Percentiles rank a stretch among this genome's conserved stretches.
phyloP scores from a whole-genome alignment of 257 asterid species.

The Mentha longifolia region DNA sequence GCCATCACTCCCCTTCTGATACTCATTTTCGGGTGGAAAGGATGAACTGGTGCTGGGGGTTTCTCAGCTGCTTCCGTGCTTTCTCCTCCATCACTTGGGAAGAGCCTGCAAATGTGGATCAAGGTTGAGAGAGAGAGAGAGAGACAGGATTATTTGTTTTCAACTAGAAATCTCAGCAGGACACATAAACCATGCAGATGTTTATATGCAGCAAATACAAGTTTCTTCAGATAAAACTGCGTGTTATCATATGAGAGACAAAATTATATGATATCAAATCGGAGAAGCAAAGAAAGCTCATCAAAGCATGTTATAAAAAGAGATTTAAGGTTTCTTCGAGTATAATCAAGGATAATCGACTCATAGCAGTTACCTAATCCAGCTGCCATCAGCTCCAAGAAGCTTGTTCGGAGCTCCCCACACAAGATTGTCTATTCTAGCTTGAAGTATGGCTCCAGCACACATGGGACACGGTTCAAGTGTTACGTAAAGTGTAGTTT shows the following conservation, averaged over 20 bases:
- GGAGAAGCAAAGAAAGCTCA: conserved; percentile 15
- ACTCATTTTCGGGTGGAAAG: conserved; percentile 86
- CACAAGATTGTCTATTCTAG: conserved; percentile 86
- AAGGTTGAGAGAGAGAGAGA: not conserved
- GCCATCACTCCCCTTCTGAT: conserved; percentile 77
- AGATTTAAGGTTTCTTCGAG: conserved; percentile 17
- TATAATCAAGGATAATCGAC: conserved; percentile 6
- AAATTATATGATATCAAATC: conserved; percentile 20
- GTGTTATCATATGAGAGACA: not conserved
- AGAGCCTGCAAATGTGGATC: conserved; percentile 62
- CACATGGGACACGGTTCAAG: conserved; percentile 99
- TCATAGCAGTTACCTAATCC: conserved; percentile 72
- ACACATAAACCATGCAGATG: conserved; percentile 9
- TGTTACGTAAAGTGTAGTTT: conserved; percentile 83
- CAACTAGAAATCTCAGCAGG: not conserved
- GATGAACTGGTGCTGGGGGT: conserved; percentile 85
- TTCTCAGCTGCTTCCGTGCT: conserved; percentile 58
- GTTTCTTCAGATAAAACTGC: conserved; percentile 6
- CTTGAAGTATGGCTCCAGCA: conserved; percentile 99
- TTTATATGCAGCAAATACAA: conserved; percentile 12
- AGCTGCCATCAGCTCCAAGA: conserved; percentile 99
- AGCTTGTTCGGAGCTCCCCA: conserved; percentile 99
- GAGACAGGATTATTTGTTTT: too few relatives aligned
- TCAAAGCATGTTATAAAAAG: conserved; percentile 24
- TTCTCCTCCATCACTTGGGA: conserved; percentile 70